phyloP scores from a whole-genome alignment of 768 basidiomycete species.

The Pleurotus eryngii region DNA sequence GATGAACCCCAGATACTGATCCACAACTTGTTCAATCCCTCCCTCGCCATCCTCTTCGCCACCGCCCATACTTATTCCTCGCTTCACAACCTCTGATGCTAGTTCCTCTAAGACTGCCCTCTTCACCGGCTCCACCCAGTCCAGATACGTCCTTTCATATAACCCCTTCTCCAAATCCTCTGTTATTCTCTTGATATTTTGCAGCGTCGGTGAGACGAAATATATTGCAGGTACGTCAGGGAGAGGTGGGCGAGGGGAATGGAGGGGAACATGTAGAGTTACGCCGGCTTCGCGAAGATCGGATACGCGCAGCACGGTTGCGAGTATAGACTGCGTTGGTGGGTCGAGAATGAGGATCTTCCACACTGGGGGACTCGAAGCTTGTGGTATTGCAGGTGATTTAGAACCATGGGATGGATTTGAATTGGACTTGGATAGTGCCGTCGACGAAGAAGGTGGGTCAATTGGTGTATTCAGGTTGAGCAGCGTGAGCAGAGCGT shows the following conservation, averaged over 20 bases:
- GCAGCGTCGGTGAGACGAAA: conserved; percentile 87
- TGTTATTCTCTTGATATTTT: conserved; percentile 86
- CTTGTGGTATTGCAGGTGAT: conserved; percentile 31
- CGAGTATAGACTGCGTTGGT: conserved; percentile 92
- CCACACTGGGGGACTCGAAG: conserved; percentile 82
- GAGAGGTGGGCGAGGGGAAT: conserved; percentile 82
- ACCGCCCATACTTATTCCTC: conserved; percentile 49
- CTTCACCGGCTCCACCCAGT: conserved; percentile 91
- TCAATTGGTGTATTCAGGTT: conserved; percentile 74
- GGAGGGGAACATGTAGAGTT: conserved; percentile 95
- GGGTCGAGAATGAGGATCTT: conserved; percentile 95
- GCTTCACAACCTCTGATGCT: conserved; percentile 81
- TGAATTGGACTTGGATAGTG: neutral
- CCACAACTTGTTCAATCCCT: conserved; percentile 62
- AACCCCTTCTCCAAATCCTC: conserved; percentile 87
- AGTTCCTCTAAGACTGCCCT: conserved; percentile 90
- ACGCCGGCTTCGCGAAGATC: conserved; percentile 96
- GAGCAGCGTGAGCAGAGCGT: conserved; percentile 79
- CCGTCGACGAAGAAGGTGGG: conserved; percentile 10
- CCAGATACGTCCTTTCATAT: conserved; percentile 92
- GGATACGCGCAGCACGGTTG: conserved; percentile 92
- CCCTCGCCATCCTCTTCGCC: conserved; percentile 13
- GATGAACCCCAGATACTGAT: conserved; percentile 97
- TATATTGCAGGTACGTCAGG: conserved; percentile 97
- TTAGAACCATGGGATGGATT: neutral